Percentiles rank a stretch among this genome's conserved stretches.
Conservation (phyloP, 225 moss, liverwort and hornwort species). For the Asterella californica region DNA sequence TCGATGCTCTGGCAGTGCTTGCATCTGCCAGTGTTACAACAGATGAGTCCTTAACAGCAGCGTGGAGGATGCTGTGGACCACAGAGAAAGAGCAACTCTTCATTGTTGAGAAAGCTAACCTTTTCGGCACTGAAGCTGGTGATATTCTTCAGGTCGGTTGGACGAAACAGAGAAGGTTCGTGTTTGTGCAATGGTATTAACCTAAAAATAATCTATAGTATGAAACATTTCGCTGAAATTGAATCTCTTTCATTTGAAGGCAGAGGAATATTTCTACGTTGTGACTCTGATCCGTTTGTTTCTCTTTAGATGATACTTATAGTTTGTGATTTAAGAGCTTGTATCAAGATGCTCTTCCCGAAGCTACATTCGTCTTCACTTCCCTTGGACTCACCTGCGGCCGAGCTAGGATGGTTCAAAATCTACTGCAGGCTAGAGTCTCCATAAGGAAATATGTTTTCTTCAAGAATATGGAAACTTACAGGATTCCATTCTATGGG, state of each 20-base stretch:
- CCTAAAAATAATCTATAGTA: neutral
- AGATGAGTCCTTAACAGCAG: conserved; percentile 55
- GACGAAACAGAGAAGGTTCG: conserved; percentile 9
- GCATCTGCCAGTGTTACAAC: conserved; percentile 57
- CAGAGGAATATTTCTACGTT: too few relatives aligned
- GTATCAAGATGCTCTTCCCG: too few relatives aligned
- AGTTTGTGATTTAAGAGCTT: too few relatives aligned
- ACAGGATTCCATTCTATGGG: too few relatives aligned
- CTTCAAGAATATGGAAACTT: too few relatives aligned
- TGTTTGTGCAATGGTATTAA: neutral
- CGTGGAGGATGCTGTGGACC: conserved; percentile 95
- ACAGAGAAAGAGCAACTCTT: conserved; percentile 93
- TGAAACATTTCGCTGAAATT: neutral
- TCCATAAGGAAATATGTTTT: too few relatives aligned
- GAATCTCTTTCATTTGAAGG: neutral
- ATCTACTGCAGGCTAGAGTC: too few relatives aligned
- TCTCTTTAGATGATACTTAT: too few relatives aligned
- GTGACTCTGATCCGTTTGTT: too few relatives aligned
- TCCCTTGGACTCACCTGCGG: too few relatives aligned
- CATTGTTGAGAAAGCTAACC: conserved; percentile 66
- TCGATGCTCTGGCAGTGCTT: conserved; percentile 53
- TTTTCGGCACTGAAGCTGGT: conserved; percentile 80
- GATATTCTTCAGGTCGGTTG: conserved; percentile 74
- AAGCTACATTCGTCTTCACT: too few relatives aligned
- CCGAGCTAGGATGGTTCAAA: too few relatives aligned